Evolutionary conservation across 148 eudicot genomes (phyloP), one percentile per base, ranked within the genome.

Genomic region (Nepenthes mirabilis): DNA sequence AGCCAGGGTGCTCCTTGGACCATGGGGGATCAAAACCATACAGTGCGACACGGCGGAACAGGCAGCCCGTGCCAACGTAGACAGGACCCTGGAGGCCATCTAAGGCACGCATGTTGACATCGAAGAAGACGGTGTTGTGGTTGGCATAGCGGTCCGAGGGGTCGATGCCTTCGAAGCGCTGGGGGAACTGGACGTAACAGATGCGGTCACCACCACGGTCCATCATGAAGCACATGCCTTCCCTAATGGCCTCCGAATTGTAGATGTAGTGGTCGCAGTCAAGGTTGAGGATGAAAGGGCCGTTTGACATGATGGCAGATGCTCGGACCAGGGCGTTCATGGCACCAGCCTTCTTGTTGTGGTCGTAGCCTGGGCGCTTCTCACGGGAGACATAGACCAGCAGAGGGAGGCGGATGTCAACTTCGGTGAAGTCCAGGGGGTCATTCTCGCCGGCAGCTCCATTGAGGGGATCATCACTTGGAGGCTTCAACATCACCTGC

Each of bases 181-280:
- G 97, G 55, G 97, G 97, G 58, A 91, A 91, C 69, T 91, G 97
- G 37, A 91, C 85, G 9, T 85, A 91, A 52, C 94, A 85, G 35
- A 91, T 47, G 36, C 97, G 97, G 69, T 91, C 96, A 1, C 97
- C 97, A 33, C 97, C 90, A 3, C 97, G 87, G 72, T 88, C 97
- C 96, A 91, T 81, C 97, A 91, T 91, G 70, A 84, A 91, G 62
- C 97, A 91, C 95, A 91, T 91, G 23, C 97, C 97, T 75, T 91
- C 97, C 65, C 96, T 68, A 10, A 91, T 72, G 45, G 97, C 97
- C 70, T 76, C 62, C 7, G 90, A 91, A 64, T 91, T 91, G 80
- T 88, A 91, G 51, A 91, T 83, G 75, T 91, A 91, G 61, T 91
- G 97, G 37, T 91, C 97, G 66, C 97, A 90, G 66, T 90, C 97